phyloP scores from a whole-genome alignment of 2,329 filamentous ascomycete genomes.

The Colletotrichum echinochloae region DNA sequence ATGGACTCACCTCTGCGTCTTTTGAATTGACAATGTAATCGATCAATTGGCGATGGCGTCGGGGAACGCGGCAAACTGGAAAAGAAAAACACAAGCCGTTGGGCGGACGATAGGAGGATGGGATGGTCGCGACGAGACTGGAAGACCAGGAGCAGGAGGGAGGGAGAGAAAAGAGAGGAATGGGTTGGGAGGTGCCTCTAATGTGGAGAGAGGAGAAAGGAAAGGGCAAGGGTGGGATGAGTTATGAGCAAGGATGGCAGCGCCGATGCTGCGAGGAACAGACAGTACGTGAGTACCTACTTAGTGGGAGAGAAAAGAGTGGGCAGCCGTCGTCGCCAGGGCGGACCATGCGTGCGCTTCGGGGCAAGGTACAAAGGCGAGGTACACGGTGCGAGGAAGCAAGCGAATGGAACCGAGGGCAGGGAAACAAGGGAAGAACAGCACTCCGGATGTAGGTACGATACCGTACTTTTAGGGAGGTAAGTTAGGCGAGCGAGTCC shows the following conservation, averaged over 20 bases:
- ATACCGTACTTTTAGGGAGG: neutral
- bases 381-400: slow-evolving; percentile 16
- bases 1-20: slow-evolving; percentile 28
- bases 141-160: slow-evolving; percentile 40
- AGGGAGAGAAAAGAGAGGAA: slow-evolving; percentile 43
- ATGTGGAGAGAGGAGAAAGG: slow-evolving; percentile 42
- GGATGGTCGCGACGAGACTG: slow-evolving; percentile 40
- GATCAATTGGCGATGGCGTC: slow-evolving; percentile 35
- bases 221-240: slow-evolving; percentile 38
- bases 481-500: neutral
- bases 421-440: neutral
- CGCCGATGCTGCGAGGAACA: slow-evolving; percentile 22
- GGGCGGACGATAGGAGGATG: slow-evolving; percentile 40
- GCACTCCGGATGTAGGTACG: neutral
- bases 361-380: slow-evolving; percentile 4
- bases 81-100: slow-evolving; percentile 41
- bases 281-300: slow-evolving; percentile 25
- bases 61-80: slow-evolving; percentile 40
- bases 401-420: neutral
- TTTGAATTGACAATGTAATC: slow-evolving; percentile 16
- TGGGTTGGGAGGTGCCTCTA: slow-evolving; percentile 42
- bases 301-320: slow-evolving; percentile 23
- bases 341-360: slow-evolving; percentile 37
- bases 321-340: slow-evolving; percentile 32
- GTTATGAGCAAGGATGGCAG: slow-evolving; percentile 37